Evolutionary conservation across 495 filamentous ascomycete species (phyloP).

Genomic region (Neurospora tetraspora): DNA sequence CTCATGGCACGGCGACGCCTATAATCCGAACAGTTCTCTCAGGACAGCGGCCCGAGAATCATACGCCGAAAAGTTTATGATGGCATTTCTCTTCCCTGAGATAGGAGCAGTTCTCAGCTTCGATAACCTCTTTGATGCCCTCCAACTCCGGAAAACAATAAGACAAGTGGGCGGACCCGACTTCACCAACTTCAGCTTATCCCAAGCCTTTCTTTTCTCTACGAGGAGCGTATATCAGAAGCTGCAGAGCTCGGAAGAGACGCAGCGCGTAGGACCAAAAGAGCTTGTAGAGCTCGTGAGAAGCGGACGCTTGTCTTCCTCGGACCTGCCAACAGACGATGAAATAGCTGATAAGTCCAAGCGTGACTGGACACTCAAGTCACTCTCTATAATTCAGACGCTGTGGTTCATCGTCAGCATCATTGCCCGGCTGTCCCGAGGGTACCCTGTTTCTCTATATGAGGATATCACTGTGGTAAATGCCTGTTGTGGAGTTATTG

Average conservation of each 20-base stretch:
- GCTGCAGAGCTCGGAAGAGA: not conserved
- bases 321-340: not conserved
- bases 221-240: not conserved
- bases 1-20: not conserved
- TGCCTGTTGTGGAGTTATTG: not conserved
- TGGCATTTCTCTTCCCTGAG: not conserved
- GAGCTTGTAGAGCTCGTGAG: not conserved
- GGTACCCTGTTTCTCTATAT: not conserved
- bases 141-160: not conserved
- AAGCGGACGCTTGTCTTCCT: not conserved
- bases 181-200: not conserved
- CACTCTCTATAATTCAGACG: not conserved
- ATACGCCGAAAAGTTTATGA: accelerated
- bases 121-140: accelerated
- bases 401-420: not conserved
- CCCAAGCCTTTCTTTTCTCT: not conserved
- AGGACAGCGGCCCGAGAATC: accelerated
- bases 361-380: not conserved
- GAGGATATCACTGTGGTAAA: not conserved
- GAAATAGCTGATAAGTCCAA: not conserved
- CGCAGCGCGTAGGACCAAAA: accelerated
- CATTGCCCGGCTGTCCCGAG: not conserved
- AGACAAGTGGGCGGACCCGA: not conserved
- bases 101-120: not conserved
- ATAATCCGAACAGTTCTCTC: not conserved